phyloP scores from a whole-genome alignment of 2,329 filamentous ascomycete genomes.

The Diaporthe amygdali region DNA sequence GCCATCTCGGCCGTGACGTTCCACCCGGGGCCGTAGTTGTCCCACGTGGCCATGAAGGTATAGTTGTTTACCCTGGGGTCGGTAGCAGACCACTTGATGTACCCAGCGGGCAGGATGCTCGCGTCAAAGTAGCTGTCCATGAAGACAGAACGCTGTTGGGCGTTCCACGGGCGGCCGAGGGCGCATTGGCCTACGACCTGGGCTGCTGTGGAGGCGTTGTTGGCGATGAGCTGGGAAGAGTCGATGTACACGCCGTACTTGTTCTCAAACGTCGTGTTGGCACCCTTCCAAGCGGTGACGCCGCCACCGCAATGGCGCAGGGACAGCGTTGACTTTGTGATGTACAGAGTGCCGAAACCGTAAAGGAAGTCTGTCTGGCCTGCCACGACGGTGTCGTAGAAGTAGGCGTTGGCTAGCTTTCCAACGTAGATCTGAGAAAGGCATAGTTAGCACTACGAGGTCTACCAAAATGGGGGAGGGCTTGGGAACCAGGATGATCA shows the following conservation, averaged over 20 bases:
- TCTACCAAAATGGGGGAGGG: background rate
- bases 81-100: constrained; percentile 54
- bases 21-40: constrained; percentile 57
- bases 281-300: constrained; percentile 71
- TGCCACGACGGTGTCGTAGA: constrained; percentile 64
- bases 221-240: constrained; percentile 56
- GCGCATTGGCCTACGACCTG: constrained; percentile 52
- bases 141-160: constrained; percentile 61
- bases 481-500: background rate
- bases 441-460: background rate
- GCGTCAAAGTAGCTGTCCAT: constrained; percentile 57
- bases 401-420: constrained; percentile 70
- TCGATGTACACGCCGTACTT: constrained; percentile 72
- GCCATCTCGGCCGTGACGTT: constrained; percentile 50
- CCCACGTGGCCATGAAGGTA: constrained; percentile 63
- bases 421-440: constrained; percentile 62
- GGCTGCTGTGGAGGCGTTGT: constrained; percentile 52
- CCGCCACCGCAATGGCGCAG: constrained; percentile 69
- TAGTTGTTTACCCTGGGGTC: constrained; percentile 46
- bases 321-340: constrained; percentile 57
- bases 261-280: constrained; percentile 69
- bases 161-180: constrained; percentile 69
- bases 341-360: constrained; percentile 69
- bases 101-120: constrained; percentile 57
- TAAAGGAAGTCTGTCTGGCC: constrained; percentile 74